These are phyloP conservation scores for Leccinum incarnatum DNA, from an alignment of 768 basidiomycete species.

Conservation along the genomic window DNA sequence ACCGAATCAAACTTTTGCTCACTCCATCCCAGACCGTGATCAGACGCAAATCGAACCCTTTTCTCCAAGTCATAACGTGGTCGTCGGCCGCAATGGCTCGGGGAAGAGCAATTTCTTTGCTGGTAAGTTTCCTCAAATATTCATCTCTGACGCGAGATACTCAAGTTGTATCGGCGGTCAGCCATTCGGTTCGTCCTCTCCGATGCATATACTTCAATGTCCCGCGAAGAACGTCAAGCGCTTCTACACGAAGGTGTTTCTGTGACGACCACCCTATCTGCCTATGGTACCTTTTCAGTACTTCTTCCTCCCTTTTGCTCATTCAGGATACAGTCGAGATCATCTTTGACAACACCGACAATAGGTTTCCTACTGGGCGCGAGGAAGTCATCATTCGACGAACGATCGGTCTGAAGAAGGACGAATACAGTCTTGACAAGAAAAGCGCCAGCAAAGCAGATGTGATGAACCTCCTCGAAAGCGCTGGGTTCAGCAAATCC, in stretches of 20 bases:
- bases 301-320: background rate
- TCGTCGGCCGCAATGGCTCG: slow-evolving; percentile 95
- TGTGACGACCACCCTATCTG: slow-evolving; percentile 83
- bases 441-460: slow-evolving; percentile 96
- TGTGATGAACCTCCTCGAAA: slow-evolving; percentile 95
- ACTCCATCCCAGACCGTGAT: slow-evolving; percentile 60
- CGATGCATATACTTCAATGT: slow-evolving; percentile 96
- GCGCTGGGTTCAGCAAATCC: slow-evolving; percentile 95
- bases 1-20: background rate
- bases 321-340: slow-evolving; percentile 62
- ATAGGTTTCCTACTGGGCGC: slow-evolving; percentile 89
- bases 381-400: slow-evolving; percentile 86
- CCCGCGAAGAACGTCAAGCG: slow-evolving; percentile 86
- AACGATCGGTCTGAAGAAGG: slow-evolving; percentile 97
- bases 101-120: slow-evolving; percentile 99
- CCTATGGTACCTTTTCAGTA: slow-evolving; percentile 61
- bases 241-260: slow-evolving; percentile 94
- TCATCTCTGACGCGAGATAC: background rate
- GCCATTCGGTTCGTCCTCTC: slow-evolving; percentile 97
- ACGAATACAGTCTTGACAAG: slow-evolving; percentile 95
- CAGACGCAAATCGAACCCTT: slow-evolving; percentile 95
- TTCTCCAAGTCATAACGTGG: slow-evolving; percentile 90
- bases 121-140: slow-evolving; percentile 44
- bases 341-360: slow-evolving; percentile 92
- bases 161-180: slow-evolving; percentile 25